These are phyloP conservation scores for Lentinula raphanica DNA, from an alignment of 768 basidiomycete species.

Conservation along the genomic window DNA sequence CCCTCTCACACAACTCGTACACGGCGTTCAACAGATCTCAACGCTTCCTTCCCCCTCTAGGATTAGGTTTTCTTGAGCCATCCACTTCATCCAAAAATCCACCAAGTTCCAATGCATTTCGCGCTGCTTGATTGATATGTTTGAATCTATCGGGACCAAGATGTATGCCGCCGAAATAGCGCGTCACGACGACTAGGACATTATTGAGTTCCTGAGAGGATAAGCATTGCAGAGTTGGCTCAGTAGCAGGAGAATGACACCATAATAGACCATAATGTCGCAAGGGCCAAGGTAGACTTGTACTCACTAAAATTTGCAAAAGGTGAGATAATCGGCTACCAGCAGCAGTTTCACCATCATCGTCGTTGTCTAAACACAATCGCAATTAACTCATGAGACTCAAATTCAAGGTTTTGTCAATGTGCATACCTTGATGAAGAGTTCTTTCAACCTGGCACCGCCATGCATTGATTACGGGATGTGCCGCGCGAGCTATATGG, in stretches of 20 bases:
- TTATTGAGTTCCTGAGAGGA: constrained; percentile 70
- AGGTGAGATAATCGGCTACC: constrained; percentile 88
- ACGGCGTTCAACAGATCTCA: neutral
- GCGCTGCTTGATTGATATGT: constrained; percentile 93
- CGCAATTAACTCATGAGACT: neutral
- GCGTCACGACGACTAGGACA: constrained; percentile 87
- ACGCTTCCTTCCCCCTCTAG: constrained; percentile 7
- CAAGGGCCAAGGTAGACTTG: too few relatives aligned
- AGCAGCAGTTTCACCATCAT: constrained; percentile 92
- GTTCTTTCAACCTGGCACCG: constrained; percentile 62
- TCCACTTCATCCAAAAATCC: constrained; percentile 69
- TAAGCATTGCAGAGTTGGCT: neutral
- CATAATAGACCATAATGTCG: too few relatives aligned
- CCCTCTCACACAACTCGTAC: too few relatives aligned
- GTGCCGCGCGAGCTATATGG: constrained; percentile 68
- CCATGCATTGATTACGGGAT: constrained; percentile 82
- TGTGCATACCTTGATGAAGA: constrained; percentile 66
- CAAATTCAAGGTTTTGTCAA: neutral
- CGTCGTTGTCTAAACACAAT: constrained; percentile 92
- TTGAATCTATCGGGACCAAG: constrained; percentile 86
- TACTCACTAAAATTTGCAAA: constrained; percentile 74
- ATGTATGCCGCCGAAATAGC: constrained; percentile 90
- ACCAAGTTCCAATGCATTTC: constrained; percentile 83
- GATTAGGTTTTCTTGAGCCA: constrained; percentile 2
- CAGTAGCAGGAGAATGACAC: neutral